Percentiles rank a stretch among this genome's conserved stretches.
These are phyloP conservation scores for Barbarea vulgaris DNA, from an alignment of 345 rosid species.

Conservation along the genomic window DNA sequence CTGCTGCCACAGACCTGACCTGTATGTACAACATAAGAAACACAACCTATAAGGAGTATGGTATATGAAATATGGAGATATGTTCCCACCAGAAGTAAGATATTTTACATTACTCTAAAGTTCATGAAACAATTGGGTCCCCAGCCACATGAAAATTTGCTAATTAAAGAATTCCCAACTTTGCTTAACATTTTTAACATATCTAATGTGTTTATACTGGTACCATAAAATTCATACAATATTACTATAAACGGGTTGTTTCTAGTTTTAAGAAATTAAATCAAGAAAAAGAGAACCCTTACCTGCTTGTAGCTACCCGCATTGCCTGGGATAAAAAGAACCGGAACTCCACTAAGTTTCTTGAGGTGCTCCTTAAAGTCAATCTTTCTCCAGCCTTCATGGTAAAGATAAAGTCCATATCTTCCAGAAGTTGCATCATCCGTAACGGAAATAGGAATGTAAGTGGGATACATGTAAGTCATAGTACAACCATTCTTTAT, in stretches of 20 bases:
- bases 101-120: not conserved
- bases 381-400: constrained; percentile 97
- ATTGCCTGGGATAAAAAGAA: constrained; percentile 95
- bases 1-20: constrained; percentile 96
- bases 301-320: constrained; percentile 99
- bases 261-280: not conserved
- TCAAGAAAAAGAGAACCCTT: constrained; percentile 30
- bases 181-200: not conserved
- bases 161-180: not conserved
- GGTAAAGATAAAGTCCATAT: constrained; percentile 83
- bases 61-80: constrained; percentile 22
- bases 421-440: constrained; percentile 51
- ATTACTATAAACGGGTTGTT: not conserved
- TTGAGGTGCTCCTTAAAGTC: constrained; percentile 74
- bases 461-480: constrained; percentile 99
- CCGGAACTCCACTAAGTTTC: constrained; percentile 89
- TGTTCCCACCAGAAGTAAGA: not conserved
- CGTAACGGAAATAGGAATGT: constrained; percentile 67
- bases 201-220: not conserved
- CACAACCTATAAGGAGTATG: not conserved
- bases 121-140: constrained; percentile 21
- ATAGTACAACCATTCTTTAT: constrained; percentile 78
- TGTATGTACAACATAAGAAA: constrained; percentile 35
- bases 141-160: constrained; percentile 1
- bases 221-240: not conserved